A percentile compares a stretch with the other conserved stretches of the same genome.
Evolutionary conservation across 2,329 filamentous ascomycete species (phyloP).

Genomic region (Botrytis paeoniae): DNA sequence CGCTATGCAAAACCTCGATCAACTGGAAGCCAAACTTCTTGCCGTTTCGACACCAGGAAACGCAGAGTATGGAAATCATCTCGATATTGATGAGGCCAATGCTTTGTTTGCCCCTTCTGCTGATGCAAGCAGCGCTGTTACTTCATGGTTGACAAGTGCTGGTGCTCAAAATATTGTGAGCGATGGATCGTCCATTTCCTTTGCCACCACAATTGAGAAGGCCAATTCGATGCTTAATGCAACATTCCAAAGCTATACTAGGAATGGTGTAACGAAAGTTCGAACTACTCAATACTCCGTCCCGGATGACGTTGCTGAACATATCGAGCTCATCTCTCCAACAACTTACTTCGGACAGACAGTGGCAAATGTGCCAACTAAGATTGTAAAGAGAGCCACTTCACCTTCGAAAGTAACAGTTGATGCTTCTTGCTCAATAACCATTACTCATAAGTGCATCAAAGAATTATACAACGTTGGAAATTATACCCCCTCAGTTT

Average conservation of each 20-base stretch:
- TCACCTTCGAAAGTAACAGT: constrained; percentile 10
- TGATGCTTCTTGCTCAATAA: constrained; percentile 32
- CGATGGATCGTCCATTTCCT: constrained; percentile 52
- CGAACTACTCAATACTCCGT: constrained; percentile 33
- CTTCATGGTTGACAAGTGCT: constrained; percentile 53
- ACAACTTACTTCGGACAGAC: constrained; percentile 35
- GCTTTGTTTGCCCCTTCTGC: constrained; percentile 51
- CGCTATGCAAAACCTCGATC: constrained; percentile 45
- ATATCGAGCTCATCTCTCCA: constrained; percentile 34
- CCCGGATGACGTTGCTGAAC: constrained; percentile 26
- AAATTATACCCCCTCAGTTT: constrained; percentile 44
- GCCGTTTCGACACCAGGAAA: constrained; percentile 51
- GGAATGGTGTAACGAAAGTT: constrained; percentile 43
- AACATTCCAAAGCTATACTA: constrained; percentile 50
- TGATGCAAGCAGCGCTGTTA: constrained; percentile 49
- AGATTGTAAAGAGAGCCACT: background rate
- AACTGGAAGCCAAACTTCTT: constrained; percentile 42
- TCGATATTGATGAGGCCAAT: constrained; percentile 50
- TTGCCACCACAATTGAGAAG: constrained; percentile 48
- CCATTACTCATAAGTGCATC: constrained; percentile 48
- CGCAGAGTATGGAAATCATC: constrained; percentile 51
- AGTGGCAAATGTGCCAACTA: constrained; percentile 15
- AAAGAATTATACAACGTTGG: constrained; percentile 49
- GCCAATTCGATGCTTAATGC: constrained; percentile 53
- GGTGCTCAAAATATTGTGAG: constrained; percentile 46